Conservation (phyloP, 1,139 yeast genomes). For the Casaregolazyma lundiana region DNA sequence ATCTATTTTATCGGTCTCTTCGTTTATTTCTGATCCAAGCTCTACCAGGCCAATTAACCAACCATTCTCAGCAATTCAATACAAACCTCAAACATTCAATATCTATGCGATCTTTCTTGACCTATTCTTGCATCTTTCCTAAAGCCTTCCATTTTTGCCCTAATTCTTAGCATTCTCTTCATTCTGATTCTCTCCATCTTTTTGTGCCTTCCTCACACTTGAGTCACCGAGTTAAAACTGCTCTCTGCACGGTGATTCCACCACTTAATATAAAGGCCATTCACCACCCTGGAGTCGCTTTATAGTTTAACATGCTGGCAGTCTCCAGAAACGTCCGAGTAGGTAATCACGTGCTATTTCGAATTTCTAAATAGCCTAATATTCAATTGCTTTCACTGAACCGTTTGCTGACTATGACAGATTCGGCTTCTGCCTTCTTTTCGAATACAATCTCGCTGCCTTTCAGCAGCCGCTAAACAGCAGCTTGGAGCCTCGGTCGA, state of each 20-base stretch:
- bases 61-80: too few relatives aligned
- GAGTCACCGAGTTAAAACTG: not conserved
- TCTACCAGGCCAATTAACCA: too few relatives aligned
- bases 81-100: too few relatives aligned
- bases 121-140: too few relatives aligned
- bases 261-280: not conserved
- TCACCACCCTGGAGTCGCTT: not conserved
- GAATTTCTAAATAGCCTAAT: too few relatives aligned
- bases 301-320: not conserved
- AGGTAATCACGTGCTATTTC: too few relatives aligned
- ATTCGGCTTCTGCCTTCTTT: not conserved
- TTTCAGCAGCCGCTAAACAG: conserved; percentile 11
- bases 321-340: not conserved
- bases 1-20: too few relatives aligned
- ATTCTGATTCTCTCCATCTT: not conserved
- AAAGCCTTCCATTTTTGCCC: too few relatives aligned
- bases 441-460: not conserved
- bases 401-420: not conserved
- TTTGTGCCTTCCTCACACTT: too few relatives aligned
- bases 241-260: not conserved
- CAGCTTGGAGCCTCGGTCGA: conserved; percentile 27
- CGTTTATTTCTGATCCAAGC: too few relatives aligned
- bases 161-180: not conserved
- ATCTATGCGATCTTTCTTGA: too few relatives aligned
- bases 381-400: too few relatives aligned